Base-by-base conservation (phyloP, 2,329 filamentous ascomycete genomes). In the Parastagonospora nodorum region DNA sequence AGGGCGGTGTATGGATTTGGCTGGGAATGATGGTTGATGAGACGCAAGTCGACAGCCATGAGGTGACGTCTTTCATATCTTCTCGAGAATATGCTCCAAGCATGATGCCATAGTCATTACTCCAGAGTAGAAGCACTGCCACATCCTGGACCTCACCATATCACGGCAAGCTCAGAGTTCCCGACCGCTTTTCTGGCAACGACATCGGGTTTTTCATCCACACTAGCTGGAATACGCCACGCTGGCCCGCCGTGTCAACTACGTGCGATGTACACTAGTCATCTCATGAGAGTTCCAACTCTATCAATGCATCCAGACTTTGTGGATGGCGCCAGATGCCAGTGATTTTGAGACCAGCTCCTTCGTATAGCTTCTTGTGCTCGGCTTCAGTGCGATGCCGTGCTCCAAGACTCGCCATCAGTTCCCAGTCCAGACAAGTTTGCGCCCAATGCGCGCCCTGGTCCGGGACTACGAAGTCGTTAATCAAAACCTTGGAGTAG, bases 401-500 rank as follows among this genome's bases (percentile, higher is more conserved):
- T 1, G 63, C 51, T 8, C 61, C 62, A 27, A 67, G 54, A 37
- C 35, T 41, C 3, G 47, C 51, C 64, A 66, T 67, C 5, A 67
- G 54, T 41, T 66, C 59, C 64, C 62, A 67, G 37, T 66, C 64
- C 12, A 67, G 55, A 39, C 51, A 52, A 0, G 64, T 67, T 39
- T 67, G 64, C 30, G 50, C 51, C 63, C 60, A 64, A 38, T 61
- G 58, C 15, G 61, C 64, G 14, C 57, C 55, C 19, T 61, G 53
- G 15, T 64, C 52, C 2, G 65, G 66, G 1, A 69, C 56, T 2
- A 68, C 57, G 36, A 57, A 65, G 28, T 70, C 66, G 46, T 69
- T 66, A 14, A 69, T 30, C 0, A 68, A 46, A 4, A 70, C 12
- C 42, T 66, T 69, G 2, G 65, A 68, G 35, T 69, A 67, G 1